A percentile compares a stretch with the other conserved stretches of the same genome.
These are phyloP conservation scores for Sarocladium brachiariae DNA, from an alignment of 2,329 filamentous ascomycete genomes.

Conservation along the genomic window DNA sequence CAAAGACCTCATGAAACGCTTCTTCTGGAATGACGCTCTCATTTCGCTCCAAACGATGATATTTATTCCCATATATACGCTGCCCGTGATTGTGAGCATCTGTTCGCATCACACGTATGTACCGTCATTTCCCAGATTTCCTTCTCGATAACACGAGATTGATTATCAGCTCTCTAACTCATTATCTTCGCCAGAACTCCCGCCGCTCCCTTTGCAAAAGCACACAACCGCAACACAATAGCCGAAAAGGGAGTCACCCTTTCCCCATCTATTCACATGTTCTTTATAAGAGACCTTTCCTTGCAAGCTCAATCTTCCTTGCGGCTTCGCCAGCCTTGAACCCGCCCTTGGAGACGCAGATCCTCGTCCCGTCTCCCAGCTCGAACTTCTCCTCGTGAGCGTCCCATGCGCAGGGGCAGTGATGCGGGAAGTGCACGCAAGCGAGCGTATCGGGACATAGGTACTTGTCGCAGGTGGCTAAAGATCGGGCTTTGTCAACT, in stretches of 20 bases:
- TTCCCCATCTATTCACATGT: no score
- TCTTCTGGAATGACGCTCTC: background rate
- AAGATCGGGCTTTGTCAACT: no score
- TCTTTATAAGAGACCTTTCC: conserved; percentile 56
- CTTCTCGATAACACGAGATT: no score
- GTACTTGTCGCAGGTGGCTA: conserved; percentile 86
- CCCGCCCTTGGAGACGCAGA: conserved; percentile 70
- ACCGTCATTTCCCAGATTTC: no score
- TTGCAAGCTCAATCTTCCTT: conserved; percentile 70
- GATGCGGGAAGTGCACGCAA: conserved; percentile 93
- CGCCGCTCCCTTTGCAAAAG: no score
- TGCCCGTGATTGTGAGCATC: no score
- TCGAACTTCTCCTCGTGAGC: conserved; percentile 72
- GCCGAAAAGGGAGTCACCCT: no score
- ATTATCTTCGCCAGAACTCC: no score
- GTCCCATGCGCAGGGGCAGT: conserved; percentile 87
- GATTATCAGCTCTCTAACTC: no score
- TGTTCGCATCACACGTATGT: no score
- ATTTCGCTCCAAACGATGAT: background rate
- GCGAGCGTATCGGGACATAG: conserved; percentile 90
- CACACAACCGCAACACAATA: no score
- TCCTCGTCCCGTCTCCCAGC: conserved; percentile 60
- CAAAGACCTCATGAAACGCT: background rate
- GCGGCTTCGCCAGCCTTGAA: conserved; percentile 65
- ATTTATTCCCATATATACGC: no score